These are phyloP conservation scores for Calonectria fujianensis DNA, from an alignment of 2,329 filamentous ascomycete species.

Conservation along the genomic window DNA sequence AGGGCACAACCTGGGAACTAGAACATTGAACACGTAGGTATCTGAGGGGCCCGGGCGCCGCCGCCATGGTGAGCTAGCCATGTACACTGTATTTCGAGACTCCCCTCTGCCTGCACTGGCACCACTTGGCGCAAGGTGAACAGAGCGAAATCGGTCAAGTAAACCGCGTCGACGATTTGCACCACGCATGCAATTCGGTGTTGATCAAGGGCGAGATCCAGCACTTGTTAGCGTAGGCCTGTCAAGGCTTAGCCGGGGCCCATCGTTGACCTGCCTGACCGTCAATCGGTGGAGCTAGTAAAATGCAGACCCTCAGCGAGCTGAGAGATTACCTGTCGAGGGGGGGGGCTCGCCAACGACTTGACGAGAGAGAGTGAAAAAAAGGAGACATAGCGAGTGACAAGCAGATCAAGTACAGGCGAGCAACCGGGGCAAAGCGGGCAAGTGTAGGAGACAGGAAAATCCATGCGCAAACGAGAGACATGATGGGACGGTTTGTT, in stretches of 20 bases:
- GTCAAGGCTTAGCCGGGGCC: conserved; percentile 25
- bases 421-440: neutral
- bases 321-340: conserved; percentile 38
- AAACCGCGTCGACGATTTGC: conserved; percentile 10
- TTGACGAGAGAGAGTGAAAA: neutral
- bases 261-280: conserved; percentile 26
- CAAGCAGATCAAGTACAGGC: conserved; percentile 22
- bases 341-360: conserved; percentile 10
- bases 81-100: conserved; percentile 1
- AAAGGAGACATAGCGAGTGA: conserved; percentile 18
- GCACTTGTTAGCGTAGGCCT: conserved; percentile 7
- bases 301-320: conserved; percentile 42
- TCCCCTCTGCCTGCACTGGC: neutral
- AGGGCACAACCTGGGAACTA: conserved; percentile 45
- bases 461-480: conserved; percentile 26
- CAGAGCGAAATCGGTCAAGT: conserved; percentile 24
- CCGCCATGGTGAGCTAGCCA: conserved; percentile 29
- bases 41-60: conserved; percentile 20
- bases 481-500: neutral
- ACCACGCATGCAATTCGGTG: neutral
- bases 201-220: conserved; percentile 1
- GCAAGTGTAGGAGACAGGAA: conserved; percentile 1
- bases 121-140: conserved; percentile 19
- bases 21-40: conserved; percentile 38
- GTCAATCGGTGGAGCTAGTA: conserved; percentile 33